Base-by-base conservation (phyloP, 2,329 filamentous ascomycete genomes). In the Fusarium floridanum region DNA sequence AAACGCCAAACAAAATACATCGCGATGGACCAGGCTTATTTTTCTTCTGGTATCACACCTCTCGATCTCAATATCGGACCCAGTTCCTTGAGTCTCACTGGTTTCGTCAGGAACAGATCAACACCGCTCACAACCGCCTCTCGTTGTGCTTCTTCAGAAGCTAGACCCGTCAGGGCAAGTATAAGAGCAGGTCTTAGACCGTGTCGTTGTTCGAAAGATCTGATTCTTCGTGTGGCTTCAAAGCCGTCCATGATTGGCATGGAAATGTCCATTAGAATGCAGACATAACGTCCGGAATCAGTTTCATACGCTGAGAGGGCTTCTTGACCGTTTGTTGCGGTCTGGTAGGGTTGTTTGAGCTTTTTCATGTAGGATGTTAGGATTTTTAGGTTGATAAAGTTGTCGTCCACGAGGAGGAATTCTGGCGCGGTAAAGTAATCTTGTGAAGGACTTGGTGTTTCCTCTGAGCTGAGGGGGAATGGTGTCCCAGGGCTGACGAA, bases 161-260 rank as follows among this genome's bases (percentile, higher is more conserved):
- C 87, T 2, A 89, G 78, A 0, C 88, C 89, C 0, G 88, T 89
- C 1, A 91, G 79, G 0, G 88, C 88, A 32, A 90, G 86, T 24
- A 91, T 85, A 4, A 84, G 81, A 2, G 84, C 84, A 1, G 85
- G 85, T 0, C 80, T 70, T 0, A 88, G 76, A 0, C 82, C 80
- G 7, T 83, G 77, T 0, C 86, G 81, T 5, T 82, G 80, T 75
- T 91, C 89, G 37, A 87, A 82, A 1, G 84, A 82, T 1, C 88
- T 83, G 16, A 90, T 89, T n/a, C 82, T 81, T 1, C 85, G 80
- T 2, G 88, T 89, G 0, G 86, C 85, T 17, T 86, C 86, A 4
- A 89, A 84, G 0, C 87, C 87, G 69, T 91, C 86, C 76, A 91
- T 86, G 4, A 90, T 80, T 0, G 89, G 89, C 89, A 91, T 91